Conservation (phyloP, 495 filamentous ascomycete genomes). For the Hypoxylon subgilvum region DNA sequence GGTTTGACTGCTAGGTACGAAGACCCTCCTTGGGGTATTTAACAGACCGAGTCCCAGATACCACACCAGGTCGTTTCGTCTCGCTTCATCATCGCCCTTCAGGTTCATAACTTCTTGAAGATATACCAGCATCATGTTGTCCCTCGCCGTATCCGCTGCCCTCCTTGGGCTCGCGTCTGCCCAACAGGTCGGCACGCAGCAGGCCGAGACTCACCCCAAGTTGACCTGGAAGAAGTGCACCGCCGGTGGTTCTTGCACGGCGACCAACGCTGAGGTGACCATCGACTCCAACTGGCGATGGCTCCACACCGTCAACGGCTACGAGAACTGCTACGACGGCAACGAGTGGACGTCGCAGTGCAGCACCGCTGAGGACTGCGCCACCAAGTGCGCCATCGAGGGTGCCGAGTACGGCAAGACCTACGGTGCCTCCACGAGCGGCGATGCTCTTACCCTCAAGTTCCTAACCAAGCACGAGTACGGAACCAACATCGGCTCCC, state of each 20-base stretch:
- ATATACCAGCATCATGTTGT: slow-evolving; percentile 40
- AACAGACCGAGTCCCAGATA: slow-evolving; percentile 24
- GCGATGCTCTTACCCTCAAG: slow-evolving; percentile 55
- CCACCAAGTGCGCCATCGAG: slow-evolving; percentile 54
- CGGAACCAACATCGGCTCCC: slow-evolving; percentile 58
- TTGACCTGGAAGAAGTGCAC: slow-evolving; percentile 65
- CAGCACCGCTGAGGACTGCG: slow-evolving; percentile 46
- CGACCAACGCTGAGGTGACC: slow-evolving; percentile 48
- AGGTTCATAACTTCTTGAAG: slow-evolving; percentile 26
- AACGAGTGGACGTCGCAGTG: slow-evolving; percentile 56
- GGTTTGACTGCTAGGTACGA: slow-evolving; percentile 14
- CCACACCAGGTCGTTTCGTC: slow-evolving; percentile 17
- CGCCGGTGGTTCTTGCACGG: slow-evolving; percentile 56
- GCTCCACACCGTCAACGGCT: slow-evolving; percentile 47
- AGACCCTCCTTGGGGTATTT: slow-evolving; percentile 25
- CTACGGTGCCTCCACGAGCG: slow-evolving; percentile 57
- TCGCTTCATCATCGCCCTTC: slow-evolving; percentile 23
- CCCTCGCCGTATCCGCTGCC: slow-evolving; percentile 45
- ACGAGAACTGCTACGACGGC: slow-evolving; percentile 58
- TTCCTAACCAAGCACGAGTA: slow-evolving; percentile 62
- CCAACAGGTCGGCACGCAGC: slow-evolving; percentile 64
- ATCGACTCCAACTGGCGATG: slow-evolving; percentile 62
- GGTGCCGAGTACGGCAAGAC: slow-evolving; percentile 56
- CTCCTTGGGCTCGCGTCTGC: slow-evolving; percentile 51
- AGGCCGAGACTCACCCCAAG: slow-evolving; percentile 63